Conservation (phyloP, 805 yeast genomes). For the Nakazawaea pomicola region DNA sequence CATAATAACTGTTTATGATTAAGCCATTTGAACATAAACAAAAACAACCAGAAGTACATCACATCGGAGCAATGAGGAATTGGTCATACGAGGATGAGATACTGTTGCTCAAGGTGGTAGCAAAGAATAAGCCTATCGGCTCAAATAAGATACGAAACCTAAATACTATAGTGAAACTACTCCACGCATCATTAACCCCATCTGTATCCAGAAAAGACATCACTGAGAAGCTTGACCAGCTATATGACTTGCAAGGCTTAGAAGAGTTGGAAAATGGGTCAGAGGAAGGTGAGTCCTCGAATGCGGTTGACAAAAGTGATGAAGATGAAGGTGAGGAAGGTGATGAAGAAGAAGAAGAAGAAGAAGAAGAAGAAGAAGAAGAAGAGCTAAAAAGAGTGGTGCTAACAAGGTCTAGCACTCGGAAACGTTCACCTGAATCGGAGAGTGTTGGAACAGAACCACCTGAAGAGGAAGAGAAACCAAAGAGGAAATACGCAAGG, state of each 20-base stretch:
- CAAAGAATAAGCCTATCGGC: constrained; percentile 70
- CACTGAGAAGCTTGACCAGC: constrained; percentile 47
- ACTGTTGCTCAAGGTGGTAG: constrained; percentile 52
- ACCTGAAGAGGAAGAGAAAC: no score
- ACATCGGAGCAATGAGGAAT: constrained; percentile 16
- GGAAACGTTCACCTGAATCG: no score
- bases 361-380: constrained; percentile 12
- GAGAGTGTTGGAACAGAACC: no score
- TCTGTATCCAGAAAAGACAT: constrained; percentile 43
- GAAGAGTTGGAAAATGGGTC: constrained; percentile 46
- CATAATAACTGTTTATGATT: no score
- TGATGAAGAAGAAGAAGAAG: constrained; percentile 11
- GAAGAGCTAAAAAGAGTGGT: constrained; percentile 1
- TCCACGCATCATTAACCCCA: constrained; percentile 16
- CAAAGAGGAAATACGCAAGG: no score
- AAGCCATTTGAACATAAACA: no score
- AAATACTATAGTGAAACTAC: constrained; percentile 30
- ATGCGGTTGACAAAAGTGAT: constrained; percentile 13
- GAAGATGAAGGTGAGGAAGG: constrained; percentile 11
- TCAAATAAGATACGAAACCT: constrained; percentile 35
- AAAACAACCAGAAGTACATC: constrained; percentile 5
- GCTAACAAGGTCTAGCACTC: no score
- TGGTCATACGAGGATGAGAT: constrained; percentile 67
- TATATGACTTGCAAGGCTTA: constrained; percentile 54
- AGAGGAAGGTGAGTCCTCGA: constrained; percentile 12